Base-by-base conservation (phyloP, 371 early-diverging fungal genomes). In the Mucor plumbeus region DNA sequence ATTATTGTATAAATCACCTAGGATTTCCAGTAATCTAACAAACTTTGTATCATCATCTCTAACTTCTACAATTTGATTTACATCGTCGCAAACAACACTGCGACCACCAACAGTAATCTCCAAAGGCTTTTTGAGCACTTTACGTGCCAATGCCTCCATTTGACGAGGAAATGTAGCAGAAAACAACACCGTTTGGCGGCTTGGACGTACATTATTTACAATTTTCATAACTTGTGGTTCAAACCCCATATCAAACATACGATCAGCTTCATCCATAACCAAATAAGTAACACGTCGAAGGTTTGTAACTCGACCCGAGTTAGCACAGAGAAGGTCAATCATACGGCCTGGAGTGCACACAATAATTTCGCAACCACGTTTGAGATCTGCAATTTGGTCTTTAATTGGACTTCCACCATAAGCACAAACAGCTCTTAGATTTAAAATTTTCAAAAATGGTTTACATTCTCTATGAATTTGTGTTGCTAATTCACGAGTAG, bases 311-410 rank as follows among this genome's bases (percentile, higher is more conserved):
- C 95, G 89, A 54, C 97, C 99, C 33, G 92, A 89, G 79, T 97
- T 97, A 55, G 98, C 97, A 78, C 95, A 93, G 50, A 99, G 85
- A 60, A 99, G 79, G 82, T 99, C 99, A 75, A 99, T 99, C 91
- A 99, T 90, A 67, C 99, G 91, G 5, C 99, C 99, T 15, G 99
- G 99, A 14, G 99, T 99, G 79, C 98, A 97, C 40, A 99, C 96
- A 63, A 99, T 89, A 71, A 99, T 95, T 74, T 99, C 99, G 66
- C 96, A 95, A 3, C 99, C 99, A 63, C 96, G 88, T 79, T 98
- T 98, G 40, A 99, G 77, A 74, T 99, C 99, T 14, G 93, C 95
- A 72, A 99, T 99, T 71, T 99, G 99, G 64, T 97, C 96, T 77
- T 97, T 95, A 67, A 98, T 95, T 9, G 97, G 95, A 0, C 97